Evolutionary conservation across 257 asterid genomes (phyloP).

Genomic region (Eustoma russellianum): DNA sequence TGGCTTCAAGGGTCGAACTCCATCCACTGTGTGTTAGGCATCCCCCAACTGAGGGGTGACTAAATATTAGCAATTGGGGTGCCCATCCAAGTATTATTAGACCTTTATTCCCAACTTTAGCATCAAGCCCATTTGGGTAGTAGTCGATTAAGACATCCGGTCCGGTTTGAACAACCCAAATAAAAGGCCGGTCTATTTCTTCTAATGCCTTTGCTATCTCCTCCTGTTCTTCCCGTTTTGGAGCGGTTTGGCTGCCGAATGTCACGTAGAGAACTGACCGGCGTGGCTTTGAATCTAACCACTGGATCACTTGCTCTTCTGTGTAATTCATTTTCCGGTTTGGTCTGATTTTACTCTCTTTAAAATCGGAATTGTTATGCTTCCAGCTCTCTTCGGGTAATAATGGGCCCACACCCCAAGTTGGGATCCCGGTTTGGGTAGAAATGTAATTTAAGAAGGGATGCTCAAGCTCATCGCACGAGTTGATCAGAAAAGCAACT

Average conservation of each 20-base stretch:
- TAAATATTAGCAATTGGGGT: slow-evolving; percentile 5
- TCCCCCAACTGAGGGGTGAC: slow-evolving; percentile 5
- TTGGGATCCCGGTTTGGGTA: slow-evolving; percentile 26
- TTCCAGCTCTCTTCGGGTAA: slow-evolving; percentile 54
- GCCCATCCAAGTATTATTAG: slow-evolving; percentile 9
- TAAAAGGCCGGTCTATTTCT: slow-evolving; percentile 1
- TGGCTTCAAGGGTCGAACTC: slow-evolving; percentile 8
- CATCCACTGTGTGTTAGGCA: slow-evolving; percentile 11
- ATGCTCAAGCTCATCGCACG: slow-evolving; percentile 41
- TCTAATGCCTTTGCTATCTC: slow-evolving; percentile 5
- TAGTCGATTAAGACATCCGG: neutral
- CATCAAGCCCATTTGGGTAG: neutral
- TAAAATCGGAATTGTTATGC: slow-evolving; percentile 11
- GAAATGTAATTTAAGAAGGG: slow-evolving; percentile 39
- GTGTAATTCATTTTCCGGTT: slow-evolving; percentile 31
- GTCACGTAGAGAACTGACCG: slow-evolving; percentile 1
- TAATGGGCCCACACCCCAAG: slow-evolving; percentile 56
- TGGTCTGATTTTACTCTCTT: slow-evolving; percentile 26
- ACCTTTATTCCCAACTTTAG: neutral
- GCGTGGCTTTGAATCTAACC: slow-evolving; percentile 1
- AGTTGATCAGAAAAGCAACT: slow-evolving; percentile 39
- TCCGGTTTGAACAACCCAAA: slow-evolving; percentile 3
- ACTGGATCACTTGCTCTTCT: slow-evolving; percentile 32
- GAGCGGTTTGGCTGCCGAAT: slow-evolving; percentile 1
- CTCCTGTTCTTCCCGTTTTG: neutral